Evolutionary conservation across 2,329 filamentous ascomycete species (phyloP).

Genomic region (Balansia obtecta): DNA sequence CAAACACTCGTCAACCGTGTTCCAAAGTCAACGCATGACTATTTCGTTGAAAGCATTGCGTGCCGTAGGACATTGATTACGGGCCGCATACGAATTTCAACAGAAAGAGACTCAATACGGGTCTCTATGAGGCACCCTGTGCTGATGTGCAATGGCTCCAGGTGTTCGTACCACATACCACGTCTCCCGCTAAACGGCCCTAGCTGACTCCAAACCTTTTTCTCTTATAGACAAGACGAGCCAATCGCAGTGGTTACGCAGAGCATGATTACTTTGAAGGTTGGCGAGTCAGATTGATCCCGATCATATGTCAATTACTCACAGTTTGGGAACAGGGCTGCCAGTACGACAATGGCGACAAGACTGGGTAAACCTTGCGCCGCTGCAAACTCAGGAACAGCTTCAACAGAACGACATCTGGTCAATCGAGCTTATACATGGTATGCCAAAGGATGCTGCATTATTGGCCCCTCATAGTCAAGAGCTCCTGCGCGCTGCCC

Average conservation of each 20-base stretch:
- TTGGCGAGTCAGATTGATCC: conserved; percentile 11
- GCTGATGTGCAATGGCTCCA: conserved; percentile 24
- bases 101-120: not conserved
- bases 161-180: conserved; percentile 18
- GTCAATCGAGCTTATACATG: conserved; percentile 60
- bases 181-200: not conserved
- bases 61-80: not conserved
- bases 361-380: conserved; percentile 54
- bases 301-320: conserved; percentile 8
- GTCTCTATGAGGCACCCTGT: not conserved
- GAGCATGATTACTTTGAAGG: conserved; percentile 53
- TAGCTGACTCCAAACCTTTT: conserved; percentile 8
- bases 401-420: conserved; percentile 53
- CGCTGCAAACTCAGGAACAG: conserved; percentile 51
- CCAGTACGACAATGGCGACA: conserved; percentile 86
- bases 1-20: not conserved
- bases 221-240: conserved; percentile 37
- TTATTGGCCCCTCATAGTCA: conserved; percentile 69
- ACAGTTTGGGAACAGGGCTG: conserved; percentile 44
- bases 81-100: not conserved
- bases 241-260: conserved; percentile 41
- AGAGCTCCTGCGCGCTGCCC: conserved; percentile 68
- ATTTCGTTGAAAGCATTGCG: not conserved
- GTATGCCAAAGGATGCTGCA: conserved; percentile 77
- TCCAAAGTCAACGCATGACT: not conserved